Evolutionary conservation across 108 stramenopile species (phyloP).

Genomic region (Schizochytrium sp.): DNA sequence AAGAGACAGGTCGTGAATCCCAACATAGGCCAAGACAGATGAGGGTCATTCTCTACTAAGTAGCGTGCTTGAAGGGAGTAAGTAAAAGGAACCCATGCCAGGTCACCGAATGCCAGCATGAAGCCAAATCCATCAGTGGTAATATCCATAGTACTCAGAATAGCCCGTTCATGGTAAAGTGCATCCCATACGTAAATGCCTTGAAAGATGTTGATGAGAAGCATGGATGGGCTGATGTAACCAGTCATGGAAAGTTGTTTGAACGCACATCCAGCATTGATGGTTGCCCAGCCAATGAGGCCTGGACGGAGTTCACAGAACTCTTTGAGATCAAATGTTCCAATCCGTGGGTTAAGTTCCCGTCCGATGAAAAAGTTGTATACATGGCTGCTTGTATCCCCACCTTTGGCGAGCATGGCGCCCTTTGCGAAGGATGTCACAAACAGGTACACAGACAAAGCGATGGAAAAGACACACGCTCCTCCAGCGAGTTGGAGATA

Average conservation of each 20-base stretch:
- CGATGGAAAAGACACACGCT: conserved; percentile 73
- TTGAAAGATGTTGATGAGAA: conserved; percentile 88
- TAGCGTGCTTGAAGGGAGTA: conserved; percentile 92
- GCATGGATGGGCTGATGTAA: conserved; percentile 87
- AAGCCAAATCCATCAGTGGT: conserved; percentile 99
- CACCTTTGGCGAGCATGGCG: conserved; percentile 84
- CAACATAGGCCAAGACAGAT: conserved; percentile 73
- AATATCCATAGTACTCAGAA: conserved; percentile 99
- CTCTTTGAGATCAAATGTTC: conserved; percentile 90
- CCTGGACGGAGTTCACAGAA: conserved; percentile 95
- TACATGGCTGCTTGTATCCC: conserved; percentile 82
- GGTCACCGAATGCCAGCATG: conserved; percentile 97
- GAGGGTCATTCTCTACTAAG: conserved; percentile 89
- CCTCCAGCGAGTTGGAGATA: conserved; percentile 17
- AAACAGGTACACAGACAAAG: conserved; percentile 83
- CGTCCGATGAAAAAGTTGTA: conserved; percentile 98
- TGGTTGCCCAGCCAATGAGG: conserved; percentile 84
- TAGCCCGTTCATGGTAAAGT: conserved; percentile 90
- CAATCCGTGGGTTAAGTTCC: conserved; percentile 93
- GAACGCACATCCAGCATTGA: conserved; percentile 83
- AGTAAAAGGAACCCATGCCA: conserved; percentile 98
- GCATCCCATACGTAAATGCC: conserved; percentile 97
- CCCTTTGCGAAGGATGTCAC: conserved; percentile 76
- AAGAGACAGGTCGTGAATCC: conserved; percentile 69
- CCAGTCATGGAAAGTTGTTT: conserved; percentile 85